phyloP scores from a whole-genome alignment of 2,329 filamentous ascomycete genomes.

The Diaporthe aspalathi region DNA sequence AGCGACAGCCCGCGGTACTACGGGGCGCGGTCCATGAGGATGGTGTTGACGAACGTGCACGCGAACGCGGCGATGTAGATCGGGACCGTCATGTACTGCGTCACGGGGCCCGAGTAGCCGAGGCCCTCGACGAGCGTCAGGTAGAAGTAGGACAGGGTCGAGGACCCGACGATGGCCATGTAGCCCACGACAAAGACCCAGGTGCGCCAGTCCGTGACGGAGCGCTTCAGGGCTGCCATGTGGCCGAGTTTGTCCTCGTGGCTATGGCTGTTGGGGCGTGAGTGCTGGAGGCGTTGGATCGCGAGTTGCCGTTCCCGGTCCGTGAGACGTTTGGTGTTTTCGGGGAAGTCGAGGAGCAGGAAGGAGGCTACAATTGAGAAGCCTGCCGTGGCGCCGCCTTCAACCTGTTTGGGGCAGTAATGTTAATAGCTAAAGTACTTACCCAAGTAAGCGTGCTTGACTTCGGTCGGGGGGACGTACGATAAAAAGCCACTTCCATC shows the following conservation, averaged over 20 bases:
- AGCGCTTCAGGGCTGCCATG: conserved; percentile 43
- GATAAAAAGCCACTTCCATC: conserved; percentile 60
- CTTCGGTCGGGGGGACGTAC: neutral
- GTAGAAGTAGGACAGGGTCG: conserved; percentile 66
- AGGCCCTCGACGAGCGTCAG: conserved; percentile 63
- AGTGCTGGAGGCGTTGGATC: conserved; percentile 65
- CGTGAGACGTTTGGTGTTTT: conserved; percentile 68
- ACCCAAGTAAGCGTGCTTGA: neutral
- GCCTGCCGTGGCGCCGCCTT: conserved; percentile 69
- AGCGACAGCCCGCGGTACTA: conserved; percentile 61
- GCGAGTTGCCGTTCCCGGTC: conserved; percentile 71
- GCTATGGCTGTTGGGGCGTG: conserved; percentile 50
- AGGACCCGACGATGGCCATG: conserved; percentile 55
- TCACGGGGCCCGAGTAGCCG: conserved; percentile 57
- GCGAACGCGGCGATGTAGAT: conserved; percentile 66
- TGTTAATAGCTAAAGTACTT: neutral
- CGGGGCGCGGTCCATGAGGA: conserved; percentile 59
- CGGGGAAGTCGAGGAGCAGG: conserved; percentile 77
- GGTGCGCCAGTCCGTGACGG: conserved; percentile 53
- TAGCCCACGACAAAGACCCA: conserved; percentile 56
- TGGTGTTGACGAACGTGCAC: conserved; percentile 57
- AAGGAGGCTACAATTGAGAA: conserved; percentile 67
- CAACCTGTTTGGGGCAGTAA: conserved; percentile 51
- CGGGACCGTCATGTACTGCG: conserved; percentile 64
- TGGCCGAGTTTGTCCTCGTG: conserved; percentile 64